Evolutionary conservation across 129 eudicot species (phyloP).

Genomic region (Lonicera japonica): DNA sequence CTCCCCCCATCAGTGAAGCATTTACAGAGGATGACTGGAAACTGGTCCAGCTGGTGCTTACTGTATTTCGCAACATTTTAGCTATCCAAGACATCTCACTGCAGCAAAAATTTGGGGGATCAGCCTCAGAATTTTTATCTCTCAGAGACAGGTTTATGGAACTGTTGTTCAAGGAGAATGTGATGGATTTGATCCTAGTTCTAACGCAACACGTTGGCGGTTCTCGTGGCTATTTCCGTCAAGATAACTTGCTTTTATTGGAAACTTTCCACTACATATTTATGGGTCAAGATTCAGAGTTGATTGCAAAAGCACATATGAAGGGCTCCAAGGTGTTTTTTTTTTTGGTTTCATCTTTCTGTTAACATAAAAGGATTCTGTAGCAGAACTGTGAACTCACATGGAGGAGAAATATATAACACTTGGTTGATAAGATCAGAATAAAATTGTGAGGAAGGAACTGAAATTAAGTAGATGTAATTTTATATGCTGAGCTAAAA

Average conservation of each 20-base stretch:
- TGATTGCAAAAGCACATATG: constrained; percentile 53
- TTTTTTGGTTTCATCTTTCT: constrained; percentile 4
- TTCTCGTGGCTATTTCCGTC: constrained; percentile 50
- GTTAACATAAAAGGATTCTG: background rate
- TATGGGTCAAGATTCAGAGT: constrained; percentile 71
- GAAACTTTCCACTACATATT: constrained; percentile 71
- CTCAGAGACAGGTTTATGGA: constrained; percentile 74
- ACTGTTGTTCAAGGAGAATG: constrained; percentile 82
- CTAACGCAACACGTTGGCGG: constrained; percentile 91
- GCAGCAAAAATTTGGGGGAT: constrained; percentile 71
- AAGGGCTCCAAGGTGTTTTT: constrained; percentile 48
- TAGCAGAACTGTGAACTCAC: background rate
- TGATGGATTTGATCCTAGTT: constrained; percentile 74
- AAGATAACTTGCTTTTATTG: constrained; percentile 86
- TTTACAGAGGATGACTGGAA: constrained; percentile 98
- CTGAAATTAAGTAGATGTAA: background rate
- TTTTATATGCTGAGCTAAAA: background rate
- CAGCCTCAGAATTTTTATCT: constrained; percentile 51
- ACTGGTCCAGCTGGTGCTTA: constrained; percentile 81
- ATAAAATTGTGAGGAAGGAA: background rate
- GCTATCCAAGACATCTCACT: constrained; percentile 76
- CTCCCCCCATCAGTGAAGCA: constrained; percentile 48
- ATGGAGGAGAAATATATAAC: background rate
- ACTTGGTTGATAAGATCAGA: background rate
- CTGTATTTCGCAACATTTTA: constrained; percentile 81